These are phyloP conservation scores for Avena eriantha DNA, from an alignment of 176 grass and related monocot genomes.

Conservation along the genomic window DNA sequence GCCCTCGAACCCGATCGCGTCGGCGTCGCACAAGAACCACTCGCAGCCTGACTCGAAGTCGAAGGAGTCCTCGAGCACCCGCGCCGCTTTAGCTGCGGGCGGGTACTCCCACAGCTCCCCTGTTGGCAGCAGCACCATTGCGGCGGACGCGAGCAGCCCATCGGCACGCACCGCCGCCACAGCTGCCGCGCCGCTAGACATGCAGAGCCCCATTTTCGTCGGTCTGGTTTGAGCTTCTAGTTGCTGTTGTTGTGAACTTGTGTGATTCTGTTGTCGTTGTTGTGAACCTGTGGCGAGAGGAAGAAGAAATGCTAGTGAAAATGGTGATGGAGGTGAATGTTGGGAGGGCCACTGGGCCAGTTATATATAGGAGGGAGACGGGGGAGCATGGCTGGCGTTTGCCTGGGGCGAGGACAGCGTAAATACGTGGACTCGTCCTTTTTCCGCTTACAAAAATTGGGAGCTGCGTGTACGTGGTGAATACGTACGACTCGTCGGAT, in stretches of 20 bases:
- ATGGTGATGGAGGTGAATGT: neutral
- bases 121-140: slow-evolving; percentile 56
- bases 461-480: neutral
- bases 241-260: neutral
- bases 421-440: neutral
- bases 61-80: slow-evolving; percentile 41
- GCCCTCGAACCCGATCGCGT: slow-evolving; percentile 62
- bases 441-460: neutral
- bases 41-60: neutral
- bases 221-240: neutral
- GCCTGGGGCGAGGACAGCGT: neutral
- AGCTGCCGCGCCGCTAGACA: slow-evolving; percentile 36
- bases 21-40: slow-evolving; percentile 72
- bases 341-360: no score
- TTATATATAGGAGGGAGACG: neutral
- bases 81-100: slow-evolving; percentile 8
- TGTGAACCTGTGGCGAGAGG: neutral
- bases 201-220: slow-evolving; percentile 51
- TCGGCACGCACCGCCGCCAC: neutral
- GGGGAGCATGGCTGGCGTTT: slow-evolving; percentile 35
- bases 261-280: neutral
- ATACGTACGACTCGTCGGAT: neutral
- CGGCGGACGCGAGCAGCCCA: neutral
- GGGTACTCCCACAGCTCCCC: slow-evolving; percentile 65
- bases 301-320: neutral